Conservation (phyloP, 2,329 filamentous ascomycete genomes). For the Periconia macrospinosa region DNA sequence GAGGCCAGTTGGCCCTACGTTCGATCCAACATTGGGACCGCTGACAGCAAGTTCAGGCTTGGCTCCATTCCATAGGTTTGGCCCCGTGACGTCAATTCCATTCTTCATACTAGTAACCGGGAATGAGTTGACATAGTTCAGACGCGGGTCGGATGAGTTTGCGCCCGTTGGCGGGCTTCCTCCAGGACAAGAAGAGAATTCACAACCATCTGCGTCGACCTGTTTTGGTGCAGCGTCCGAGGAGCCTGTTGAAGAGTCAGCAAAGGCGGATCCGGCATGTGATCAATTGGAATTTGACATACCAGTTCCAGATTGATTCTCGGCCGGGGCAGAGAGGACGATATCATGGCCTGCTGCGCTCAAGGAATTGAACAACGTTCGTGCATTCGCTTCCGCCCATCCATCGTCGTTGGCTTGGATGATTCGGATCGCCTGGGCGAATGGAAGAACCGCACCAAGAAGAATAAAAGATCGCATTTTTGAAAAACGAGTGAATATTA, state of each 20-base stretch:
- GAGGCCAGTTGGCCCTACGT: conserved; percentile 58
- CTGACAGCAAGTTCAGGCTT: conserved; percentile 65
- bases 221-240: conserved; percentile 51
- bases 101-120: conserved; percentile 66
- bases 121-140: conserved; percentile 74
- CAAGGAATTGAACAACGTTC: conserved; percentile 61
- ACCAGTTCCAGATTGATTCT: conserved; percentile 67
- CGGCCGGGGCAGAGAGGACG: conserved; percentile 66
- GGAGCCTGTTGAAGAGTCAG: conserved; percentile 50
- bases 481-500: conserved; percentile 1
- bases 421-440: conserved; percentile 34
- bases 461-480: conserved; percentile 30
- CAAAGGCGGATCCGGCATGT: background rate
- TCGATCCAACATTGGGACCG: conserved; percentile 65
- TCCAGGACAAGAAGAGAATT: conserved; percentile 64
- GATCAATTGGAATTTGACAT: conserved; percentile 9
- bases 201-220: conserved; percentile 55
- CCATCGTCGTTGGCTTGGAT: conserved; percentile 73
- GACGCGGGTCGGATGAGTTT: conserved; percentile 59
- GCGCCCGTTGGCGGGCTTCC: conserved; percentile 59
- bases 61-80: conserved; percentile 55
- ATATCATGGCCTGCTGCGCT: conserved; percentile 60
- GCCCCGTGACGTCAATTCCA: conserved; percentile 61
- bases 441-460: conserved; percentile 26
- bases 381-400: conserved; percentile 70